phyloP scores from a whole-genome alignment of 169 alveolate species.

The Cryptosporidium canis region DNA sequence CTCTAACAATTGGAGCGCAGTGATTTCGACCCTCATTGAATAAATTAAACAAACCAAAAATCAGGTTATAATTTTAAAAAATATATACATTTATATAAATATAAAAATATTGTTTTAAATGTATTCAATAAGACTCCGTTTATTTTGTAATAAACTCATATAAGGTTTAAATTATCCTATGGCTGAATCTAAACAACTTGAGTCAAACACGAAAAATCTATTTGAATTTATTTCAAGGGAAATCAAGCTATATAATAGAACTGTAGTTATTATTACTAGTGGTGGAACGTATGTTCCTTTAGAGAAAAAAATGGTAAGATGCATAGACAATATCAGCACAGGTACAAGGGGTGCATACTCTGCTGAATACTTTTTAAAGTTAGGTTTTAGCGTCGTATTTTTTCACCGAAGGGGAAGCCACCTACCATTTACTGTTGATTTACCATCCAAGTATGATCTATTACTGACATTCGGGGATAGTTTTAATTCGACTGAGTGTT shows the following conservation, averaged over 20 bases:
- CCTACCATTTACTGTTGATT: slow-evolving; percentile 76
- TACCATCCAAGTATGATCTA: slow-evolving; percentile 38
- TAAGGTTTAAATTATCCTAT: neutral
- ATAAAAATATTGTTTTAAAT: no score
- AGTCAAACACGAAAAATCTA: neutral
- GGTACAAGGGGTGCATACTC: slow-evolving; percentile 87
- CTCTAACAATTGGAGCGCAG: no score
- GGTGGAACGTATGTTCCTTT: slow-evolving; percentile 92
- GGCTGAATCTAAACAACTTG: neutral
- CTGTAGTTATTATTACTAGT: slow-evolving; percentile 83
- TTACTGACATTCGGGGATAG: neutral
- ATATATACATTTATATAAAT: no score
- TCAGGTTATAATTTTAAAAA: no score
- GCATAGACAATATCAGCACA: slow-evolving; percentile 88
- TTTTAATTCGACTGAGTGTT: neutral
- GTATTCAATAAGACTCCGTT: no score
- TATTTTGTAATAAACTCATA: neutral
- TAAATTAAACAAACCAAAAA: no score
- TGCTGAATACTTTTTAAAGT: slow-evolving; percentile 82
- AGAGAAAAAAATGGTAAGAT: slow-evolving; percentile 85
- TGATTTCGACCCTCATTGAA: no score
- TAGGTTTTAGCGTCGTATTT: slow-evolving; percentile 79
- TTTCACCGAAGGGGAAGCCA: slow-evolving; percentile 76
- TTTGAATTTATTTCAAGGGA: neutral
- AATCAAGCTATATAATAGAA: slow-evolving; percentile 6